Evolutionary conservation across 164 flowering plant genomes (phyloP), one percentile per base, ranked within the genome.

Genomic region (Vitis cinerea): DNA sequence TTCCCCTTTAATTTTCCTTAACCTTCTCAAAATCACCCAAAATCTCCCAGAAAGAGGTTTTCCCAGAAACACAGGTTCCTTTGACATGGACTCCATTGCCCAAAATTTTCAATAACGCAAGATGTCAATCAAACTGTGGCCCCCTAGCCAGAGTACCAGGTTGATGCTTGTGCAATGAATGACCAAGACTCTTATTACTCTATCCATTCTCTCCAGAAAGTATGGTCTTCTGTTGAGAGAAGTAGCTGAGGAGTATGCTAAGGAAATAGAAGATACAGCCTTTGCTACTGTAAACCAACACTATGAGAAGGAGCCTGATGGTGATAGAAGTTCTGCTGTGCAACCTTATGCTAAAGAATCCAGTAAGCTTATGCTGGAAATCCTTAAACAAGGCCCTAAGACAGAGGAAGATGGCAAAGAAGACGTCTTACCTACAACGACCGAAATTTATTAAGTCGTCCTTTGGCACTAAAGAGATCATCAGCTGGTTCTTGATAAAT

Each of bases 261-360:
- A 84, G 74, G 50, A 79, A 72, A 82, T 87, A 17, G 91, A 87
- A 74, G 75, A 76, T 15, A 12, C 62, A 2, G 87, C 91, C 60
- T 87, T 85, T 79, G 76, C 67, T 15, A 16, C 75, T 60, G 91
- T 88, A 14, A 79, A 74, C 69, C 84, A 80, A 53, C 80, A 71
- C 53, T 76, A 69, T 61, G 83, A 75, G 67, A 81, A 84, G 70
- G 89, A 86, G 67, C 84, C 89, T 14, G 89, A 86, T 76, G 87
- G 78, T 50, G 89, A 87, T 83, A 89, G 91, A 53, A 81, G 82
- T 73, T 87, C 91, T 59, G 85, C 91, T 0, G 87, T 85, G 56
- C 85, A 79, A 67, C 59, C 85, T 19, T 87, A 87, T 83, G 89
- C 89, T 60, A 83, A 80, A 72, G 88, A 87, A 73, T 84, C 88